These are phyloP conservation scores for Pleurotus eryngii DNA, from an alignment of 768 basidiomycete species.

Conservation along the genomic window DNA sequence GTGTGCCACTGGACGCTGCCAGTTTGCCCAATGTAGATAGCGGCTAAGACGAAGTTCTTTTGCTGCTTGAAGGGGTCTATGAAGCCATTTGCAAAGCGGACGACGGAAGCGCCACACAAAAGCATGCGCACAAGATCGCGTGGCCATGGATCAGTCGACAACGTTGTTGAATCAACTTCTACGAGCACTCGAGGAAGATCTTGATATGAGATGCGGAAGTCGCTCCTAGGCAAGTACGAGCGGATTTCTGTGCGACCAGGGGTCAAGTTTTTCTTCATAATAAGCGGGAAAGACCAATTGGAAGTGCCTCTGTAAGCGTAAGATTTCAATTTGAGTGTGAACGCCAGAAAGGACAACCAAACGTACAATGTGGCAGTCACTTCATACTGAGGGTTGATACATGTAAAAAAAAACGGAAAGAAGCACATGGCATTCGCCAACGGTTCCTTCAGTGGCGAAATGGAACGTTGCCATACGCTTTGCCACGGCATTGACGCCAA, in stretches of 20 bases:
- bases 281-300: background rate
- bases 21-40: background rate
- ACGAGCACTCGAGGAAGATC: constrained; percentile 1
- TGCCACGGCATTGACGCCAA: too few relatives aligned
- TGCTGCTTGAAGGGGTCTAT: background rate
- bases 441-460: background rate
- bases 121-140: background rate
- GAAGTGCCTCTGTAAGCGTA: background rate
- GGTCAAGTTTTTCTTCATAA: background rate
- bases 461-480: too few relatives aligned
- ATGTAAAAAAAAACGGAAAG: background rate
- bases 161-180: background rate
- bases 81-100: constrained; percentile 7
- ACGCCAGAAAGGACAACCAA: background rate
- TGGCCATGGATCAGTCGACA: background rate
- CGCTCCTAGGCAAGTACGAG: constrained; percentile 2
- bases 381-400: background rate
- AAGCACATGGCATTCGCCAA: background rate
- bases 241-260: background rate
- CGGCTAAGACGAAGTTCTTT: background rate
- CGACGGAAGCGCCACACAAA: background rate
- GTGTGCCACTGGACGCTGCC: background rate
- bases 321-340: background rate
- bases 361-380: background rate
- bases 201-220: background rate